Evolutionary conservation across 2,329 filamentous ascomycete genomes (phyloP), one percentile per base, ranked within the genome.

Genomic region (Dryadomyces quercivorus): DNA sequence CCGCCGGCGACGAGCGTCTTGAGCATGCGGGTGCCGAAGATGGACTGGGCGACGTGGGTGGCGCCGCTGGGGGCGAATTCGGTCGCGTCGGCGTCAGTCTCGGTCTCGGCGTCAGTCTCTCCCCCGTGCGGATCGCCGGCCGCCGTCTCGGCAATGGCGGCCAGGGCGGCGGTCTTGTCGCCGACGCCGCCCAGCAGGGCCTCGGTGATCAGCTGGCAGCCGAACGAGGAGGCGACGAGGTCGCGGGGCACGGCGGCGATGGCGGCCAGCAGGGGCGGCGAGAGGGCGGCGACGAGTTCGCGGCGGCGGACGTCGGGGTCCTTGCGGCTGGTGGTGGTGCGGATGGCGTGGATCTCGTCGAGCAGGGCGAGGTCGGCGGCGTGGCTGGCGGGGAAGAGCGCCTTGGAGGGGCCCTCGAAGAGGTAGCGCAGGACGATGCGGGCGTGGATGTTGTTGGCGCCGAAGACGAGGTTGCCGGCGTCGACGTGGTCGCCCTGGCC

Each of bases 1-100:
- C 94, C 93, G 45, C 93, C 93, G 54, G 89, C 85, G 22, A 96
- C 90, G 8, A 98, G 78, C 0, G 86, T 86, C 73, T 95, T 96
- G 63, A 97, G 78, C 84, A 96, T 86, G 56, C 89, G 85, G 16
- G 88, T 89, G 44, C 82, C 86, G 61, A 76, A 76, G 0, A 81
- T 65, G 42, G 78, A 76, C 62, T 78, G 73, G 26, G 82, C 78
- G 54, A 86, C 75, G 64, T 89, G 85, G 10, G 36, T 16, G 36
- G 36, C 36, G 12, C 34, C 68, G 64, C 21, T 64, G 65, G 4
- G 69, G 4, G 69, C 61, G 16, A 69, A 62, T 15, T 69, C 57
- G 31, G 67, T 65, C 5, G 59, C 61, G 52, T 21, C 48, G 13
- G 12, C 36, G 3, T 51, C 48, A 16, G 13, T 16, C 6, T 3